Conservation (phyloP, 495 filamentous ascomycete genomes). For the Penicillium pancosmium region DNA sequence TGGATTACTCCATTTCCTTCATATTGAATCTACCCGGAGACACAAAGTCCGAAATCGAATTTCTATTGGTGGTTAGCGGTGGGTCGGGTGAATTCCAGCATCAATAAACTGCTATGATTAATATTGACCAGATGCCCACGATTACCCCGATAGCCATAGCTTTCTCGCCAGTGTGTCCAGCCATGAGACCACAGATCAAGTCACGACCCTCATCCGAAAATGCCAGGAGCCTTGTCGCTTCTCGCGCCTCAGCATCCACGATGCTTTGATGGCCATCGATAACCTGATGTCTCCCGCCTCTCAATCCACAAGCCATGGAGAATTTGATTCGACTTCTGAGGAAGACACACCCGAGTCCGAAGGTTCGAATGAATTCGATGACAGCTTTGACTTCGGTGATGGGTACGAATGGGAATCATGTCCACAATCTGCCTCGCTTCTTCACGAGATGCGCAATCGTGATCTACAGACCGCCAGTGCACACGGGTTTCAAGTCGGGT, state of each 20-base stretch:
- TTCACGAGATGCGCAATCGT: constrained; percentile 46
- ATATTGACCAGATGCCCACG: constrained; percentile 52
- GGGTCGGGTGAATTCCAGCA: constrained; percentile 18
- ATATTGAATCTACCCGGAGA: constrained; percentile 36
- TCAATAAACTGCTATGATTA: neutral
- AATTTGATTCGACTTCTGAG: neutral
- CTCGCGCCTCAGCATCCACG: constrained; percentile 29
- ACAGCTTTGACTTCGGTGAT: constrained; percentile 25
- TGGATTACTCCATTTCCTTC: constrained; percentile 66
- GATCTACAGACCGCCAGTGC: constrained; percentile 65
- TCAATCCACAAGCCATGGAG: neutral
- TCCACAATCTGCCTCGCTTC: constrained; percentile 22
- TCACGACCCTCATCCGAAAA: constrained; percentile 51
- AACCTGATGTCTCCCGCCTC: constrained; percentile 37
- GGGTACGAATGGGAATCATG: constrained; percentile 39
- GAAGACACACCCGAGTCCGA: neutral
- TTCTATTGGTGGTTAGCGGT: constrained; percentile 61
- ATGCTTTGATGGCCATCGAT: constrained; percentile 43
- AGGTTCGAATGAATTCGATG: neutral
- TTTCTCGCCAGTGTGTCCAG: constrained; percentile 63
- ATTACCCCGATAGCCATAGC: constrained; percentile 65
- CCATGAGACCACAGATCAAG: constrained; percentile 46
- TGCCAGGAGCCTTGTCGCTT: constrained; percentile 26
- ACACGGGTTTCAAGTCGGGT: constrained; percentile 77
- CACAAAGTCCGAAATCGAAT: constrained; percentile 36